phyloP scores from a whole-genome alignment of 2,329 filamentous ascomycete species.

The Fusarium coffeatum region DNA sequence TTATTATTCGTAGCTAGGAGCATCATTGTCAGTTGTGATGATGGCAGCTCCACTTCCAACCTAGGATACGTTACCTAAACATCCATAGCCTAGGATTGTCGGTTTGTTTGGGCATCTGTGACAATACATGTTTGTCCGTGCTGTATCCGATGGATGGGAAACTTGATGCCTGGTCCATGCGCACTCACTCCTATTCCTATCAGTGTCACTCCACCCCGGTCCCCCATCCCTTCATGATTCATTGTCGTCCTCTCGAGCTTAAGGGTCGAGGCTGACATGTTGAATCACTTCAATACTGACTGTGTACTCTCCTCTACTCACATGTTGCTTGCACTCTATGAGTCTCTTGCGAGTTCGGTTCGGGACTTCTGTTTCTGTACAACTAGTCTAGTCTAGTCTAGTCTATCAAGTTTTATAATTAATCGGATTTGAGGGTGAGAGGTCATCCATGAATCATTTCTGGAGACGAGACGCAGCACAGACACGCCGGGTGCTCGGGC shows the following conservation, averaged over 20 bases:
- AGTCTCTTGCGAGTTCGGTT: neutral
- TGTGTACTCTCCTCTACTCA: neutral
- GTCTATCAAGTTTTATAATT: neutral
- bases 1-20: neutral
- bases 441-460: conserved; percentile 12
- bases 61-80: neutral
- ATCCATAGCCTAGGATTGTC: neutral
- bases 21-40: neutral
- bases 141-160: neutral
- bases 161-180: conserved; percentile 29
- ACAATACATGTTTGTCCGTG: neutral
- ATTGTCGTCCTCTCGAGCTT: conserved; percentile 18
- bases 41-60: neutral
- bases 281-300: conserved; percentile 1
- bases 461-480: conserved; percentile 22
- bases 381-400: neutral
- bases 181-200: conserved; percentile 5
- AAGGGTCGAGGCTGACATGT: conserved; percentile 3
- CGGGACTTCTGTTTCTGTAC: neutral
- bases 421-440: conserved; percentile 3
- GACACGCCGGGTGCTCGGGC: conserved; percentile 25
- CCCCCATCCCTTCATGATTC: conserved; percentile 2
- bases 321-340: neutral
- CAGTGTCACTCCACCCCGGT: conserved; percentile 17
- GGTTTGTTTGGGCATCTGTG: neutral